Conservation (phyloP, 331 rosid genomes). For the Ulmus americana region DNA sequence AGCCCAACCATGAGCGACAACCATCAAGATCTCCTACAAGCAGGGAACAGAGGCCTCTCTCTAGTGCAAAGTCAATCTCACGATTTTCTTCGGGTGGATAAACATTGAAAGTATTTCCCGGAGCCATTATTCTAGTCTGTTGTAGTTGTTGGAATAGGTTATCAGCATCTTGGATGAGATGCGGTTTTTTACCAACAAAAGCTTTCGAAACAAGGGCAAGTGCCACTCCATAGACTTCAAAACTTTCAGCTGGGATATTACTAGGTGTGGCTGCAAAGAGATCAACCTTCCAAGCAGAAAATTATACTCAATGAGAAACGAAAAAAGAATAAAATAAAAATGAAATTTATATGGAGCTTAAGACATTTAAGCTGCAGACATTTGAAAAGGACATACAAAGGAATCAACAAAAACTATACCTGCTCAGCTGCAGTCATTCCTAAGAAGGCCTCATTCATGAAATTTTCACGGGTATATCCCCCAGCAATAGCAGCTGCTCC, state of each 20-base stretch:
- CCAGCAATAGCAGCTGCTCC: slow-evolving; percentile 96
- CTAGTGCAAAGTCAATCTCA: slow-evolving; percentile 81
- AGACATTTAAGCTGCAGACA: slow-evolving; percentile 1
- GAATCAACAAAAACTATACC: slow-evolving; percentile 35
- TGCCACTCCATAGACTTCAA: slow-evolving; percentile 94
- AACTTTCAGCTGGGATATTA: slow-evolving; percentile 91
- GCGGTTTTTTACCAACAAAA: slow-evolving; percentile 79
- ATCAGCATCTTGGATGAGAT: slow-evolving; percentile 86
- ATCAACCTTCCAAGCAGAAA: slow-evolving; percentile 60
- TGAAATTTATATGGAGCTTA: background rate
- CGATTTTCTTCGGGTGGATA: slow-evolving; percentile 50
- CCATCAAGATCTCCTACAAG: slow-evolving; percentile 86
- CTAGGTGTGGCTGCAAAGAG: slow-evolving; percentile 88
- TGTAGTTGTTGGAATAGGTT: slow-evolving; percentile 87
- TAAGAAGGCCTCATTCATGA: slow-evolving; percentile 72
- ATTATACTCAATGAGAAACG: background rate
- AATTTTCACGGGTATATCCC: slow-evolving; percentile 86
- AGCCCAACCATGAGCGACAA: slow-evolving; percentile 83
- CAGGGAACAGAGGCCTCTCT: slow-evolving; percentile 92
- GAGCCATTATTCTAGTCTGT: slow-evolving; percentile 58
- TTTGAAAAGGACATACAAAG: background rate
- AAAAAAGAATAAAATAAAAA: background rate
- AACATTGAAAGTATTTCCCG: slow-evolving; percentile 38
- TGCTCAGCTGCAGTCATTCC: slow-evolving; percentile 92
- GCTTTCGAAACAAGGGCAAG: slow-evolving; percentile 93